These are phyloP conservation scores for Diaporthe capsici DNA, from an alignment of 2,329 filamentous ascomycete species.

Conservation along the genomic window DNA sequence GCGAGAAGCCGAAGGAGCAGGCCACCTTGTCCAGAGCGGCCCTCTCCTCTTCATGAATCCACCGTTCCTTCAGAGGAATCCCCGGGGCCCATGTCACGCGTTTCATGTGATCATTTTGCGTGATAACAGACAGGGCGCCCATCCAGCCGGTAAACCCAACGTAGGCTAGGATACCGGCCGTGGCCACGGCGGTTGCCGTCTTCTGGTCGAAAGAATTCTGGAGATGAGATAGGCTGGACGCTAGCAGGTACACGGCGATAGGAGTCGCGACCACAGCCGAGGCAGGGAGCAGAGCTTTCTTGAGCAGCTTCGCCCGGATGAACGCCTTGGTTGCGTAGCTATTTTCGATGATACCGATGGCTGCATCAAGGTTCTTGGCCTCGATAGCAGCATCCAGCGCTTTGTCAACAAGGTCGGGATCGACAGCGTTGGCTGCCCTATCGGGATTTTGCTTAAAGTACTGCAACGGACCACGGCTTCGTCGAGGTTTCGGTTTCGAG, in stretches of 20 bases:
- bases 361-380: slow-evolving; percentile 81
- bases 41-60: slow-evolving; percentile 91
- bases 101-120: slow-evolving; percentile 94
- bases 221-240: slow-evolving; percentile 74
- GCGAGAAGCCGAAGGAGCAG: slow-evolving; percentile 91
- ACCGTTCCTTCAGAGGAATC: slow-evolving; percentile 83
- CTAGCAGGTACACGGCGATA: slow-evolving; percentile 77
- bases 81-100: slow-evolving; percentile 92
- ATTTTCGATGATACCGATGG: slow-evolving; percentile 81
- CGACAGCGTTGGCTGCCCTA: slow-evolving; percentile 78
- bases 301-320: slow-evolving; percentile 75
- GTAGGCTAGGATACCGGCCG: slow-evolving; percentile 87
- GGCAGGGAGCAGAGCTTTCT: slow-evolving; percentile 72
- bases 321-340: slow-evolving; percentile 78
- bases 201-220: slow-evolving; percentile 84
- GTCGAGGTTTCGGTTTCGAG: slow-evolving; percentile 80
- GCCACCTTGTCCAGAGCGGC: slow-evolving; percentile 89
- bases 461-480: slow-evolving; percentile 69
- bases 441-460: slow-evolving; percentile 77
- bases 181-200: slow-evolving; percentile 82
- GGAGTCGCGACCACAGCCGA: slow-evolving; percentile 71
- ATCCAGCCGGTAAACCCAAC: slow-evolving; percentile 84
- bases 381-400: slow-evolving; percentile 87
- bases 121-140: slow-evolving; percentile 86
- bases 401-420: slow-evolving; percentile 76